A percentile compares a stretch with the other conserved stretches of the same genome.
Conservation (phyloP, 306 rosid genomes). For the Citrullus mucosospermus region DNA sequence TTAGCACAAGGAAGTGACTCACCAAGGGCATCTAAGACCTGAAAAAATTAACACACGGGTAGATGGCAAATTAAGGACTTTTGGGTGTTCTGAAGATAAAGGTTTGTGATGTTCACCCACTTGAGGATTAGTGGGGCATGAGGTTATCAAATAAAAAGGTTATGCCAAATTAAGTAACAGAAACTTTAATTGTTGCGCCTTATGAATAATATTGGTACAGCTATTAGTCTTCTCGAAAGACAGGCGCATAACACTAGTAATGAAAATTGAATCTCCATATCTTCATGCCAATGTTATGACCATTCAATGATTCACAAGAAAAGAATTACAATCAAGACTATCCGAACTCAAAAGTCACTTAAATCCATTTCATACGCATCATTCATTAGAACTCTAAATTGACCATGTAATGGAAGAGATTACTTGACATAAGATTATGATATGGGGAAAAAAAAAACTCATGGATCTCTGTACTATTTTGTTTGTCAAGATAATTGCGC, state of each 20-base stretch:
- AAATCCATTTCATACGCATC: neutral
- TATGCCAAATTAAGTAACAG: neutral
- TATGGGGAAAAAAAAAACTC: neutral
- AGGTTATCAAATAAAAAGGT: no score
- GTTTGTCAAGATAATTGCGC: neutral
- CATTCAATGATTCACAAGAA: neutral
- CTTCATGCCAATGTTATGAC: neutral
- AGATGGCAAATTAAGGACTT: neutral
- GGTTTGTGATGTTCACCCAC: neutral
- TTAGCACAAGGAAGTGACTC: conserved; percentile 67
- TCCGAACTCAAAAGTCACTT: neutral
- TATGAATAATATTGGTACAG: neutral
- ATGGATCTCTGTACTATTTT: neutral
- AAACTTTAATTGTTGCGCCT: neutral
- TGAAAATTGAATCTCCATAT: neutral
- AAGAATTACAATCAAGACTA: neutral
- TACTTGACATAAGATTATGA: neutral
- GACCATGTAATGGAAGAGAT: neutral
- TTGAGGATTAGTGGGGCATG: neutral
- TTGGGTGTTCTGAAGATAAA: neutral
- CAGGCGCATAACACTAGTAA: neutral
- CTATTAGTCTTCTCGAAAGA: neutral
- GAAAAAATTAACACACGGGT: neutral
- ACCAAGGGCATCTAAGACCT: conserved; percentile 82
- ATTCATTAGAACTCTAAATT: neutral